Conservation (phyloP, 768 basidiomycete species). For the Exidia glandulosa region DNA sequence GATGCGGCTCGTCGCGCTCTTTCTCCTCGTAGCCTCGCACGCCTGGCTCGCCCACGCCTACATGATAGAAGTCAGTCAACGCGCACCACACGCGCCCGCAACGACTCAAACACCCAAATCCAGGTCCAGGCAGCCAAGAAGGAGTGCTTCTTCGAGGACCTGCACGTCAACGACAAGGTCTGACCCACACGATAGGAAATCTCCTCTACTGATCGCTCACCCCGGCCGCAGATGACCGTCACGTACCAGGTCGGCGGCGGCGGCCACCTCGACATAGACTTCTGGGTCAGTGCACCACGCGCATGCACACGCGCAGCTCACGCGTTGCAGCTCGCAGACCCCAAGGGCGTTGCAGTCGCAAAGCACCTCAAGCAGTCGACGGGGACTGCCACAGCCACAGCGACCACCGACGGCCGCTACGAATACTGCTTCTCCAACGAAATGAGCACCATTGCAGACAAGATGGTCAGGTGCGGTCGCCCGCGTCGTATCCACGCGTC, state of each 20-base stretch:
- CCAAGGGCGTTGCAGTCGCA: conserved; percentile 50
- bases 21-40: not conserved
- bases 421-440: conserved; percentile 99
- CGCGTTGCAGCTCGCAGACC: conserved; percentile 63
- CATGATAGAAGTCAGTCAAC: conserved; percentile 67
- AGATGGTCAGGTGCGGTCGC: conserved; percentile 69
- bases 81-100: not conserved
- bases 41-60: conserved; percentile 40
- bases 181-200: not conserved
- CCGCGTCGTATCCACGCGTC: not conserved
- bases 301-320: not conserved
- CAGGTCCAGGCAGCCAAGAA: conserved; percentile 64
- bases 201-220: not conserved
- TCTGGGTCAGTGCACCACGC: conserved; percentile 52
- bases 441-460: conserved; percentile 94
- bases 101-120: conserved; percentile 19
- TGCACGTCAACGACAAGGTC: conserved; percentile 84
- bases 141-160: conserved; percentile 94
- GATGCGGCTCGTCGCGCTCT: not conserved
- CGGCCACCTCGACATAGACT: conserved; percentile 94
- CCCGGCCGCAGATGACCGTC: conserved; percentile 75
- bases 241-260: conserved; percentile 98
- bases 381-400: conserved; percentile 79
- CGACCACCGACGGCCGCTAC: conserved; percentile 75
- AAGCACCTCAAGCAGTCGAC: conserved; percentile 84